Base-by-base conservation (phyloP, 1,284 basidiomycete genomes). In the Leccinum fuscescens region DNA sequence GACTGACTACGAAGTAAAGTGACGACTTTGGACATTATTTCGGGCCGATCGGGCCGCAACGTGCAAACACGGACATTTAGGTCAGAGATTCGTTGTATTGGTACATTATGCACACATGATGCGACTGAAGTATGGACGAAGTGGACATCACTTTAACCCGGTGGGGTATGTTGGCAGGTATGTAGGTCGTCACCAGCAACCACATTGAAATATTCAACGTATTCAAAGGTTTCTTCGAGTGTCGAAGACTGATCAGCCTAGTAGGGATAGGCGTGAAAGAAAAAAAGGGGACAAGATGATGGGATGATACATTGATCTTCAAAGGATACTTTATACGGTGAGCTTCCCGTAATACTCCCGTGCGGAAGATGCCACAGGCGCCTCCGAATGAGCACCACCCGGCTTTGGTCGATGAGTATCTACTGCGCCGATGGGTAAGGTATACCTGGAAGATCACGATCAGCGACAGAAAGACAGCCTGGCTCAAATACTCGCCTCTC, bases 401-500 rank as follows among this genome's bases (percentile, higher is more conserved):
- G 94, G 94, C 73, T 94, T 95, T n/a, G 93, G 91, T 51, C 94
- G 85, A 74, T 96, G 94, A 0, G 95, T 98, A 74, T 96, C 92
- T 24, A 98, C 95, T 0, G 95, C 95, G 24, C 82, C 83, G 69
- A 98, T 97, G 5, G 93, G 93, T 1, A 98, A 78, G 0, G 90
- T 83, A 73, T 92, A 94, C 59, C 90, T 92, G 62, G 29, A 49
- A 50, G 29, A 46, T 50, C 14, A 11, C 44, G 12, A 24, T 69
- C 17, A 70, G 53, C 11, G 9, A 55, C 22, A 49, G 37, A 1
- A 50, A 37, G 33, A 14, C 0, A n/a, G 27, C 3, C 2, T 12
- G n/a, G 14, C 2, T 39, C 22, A 22, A 8, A 54, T 29, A 5
- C 76, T 61, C 71, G 94, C 81, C 97, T 83, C 74, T 96, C 95